Evolutionary conservation across 2,329 filamentous ascomycete species (phyloP).

Genomic region (Fusarium sp.): DNA sequence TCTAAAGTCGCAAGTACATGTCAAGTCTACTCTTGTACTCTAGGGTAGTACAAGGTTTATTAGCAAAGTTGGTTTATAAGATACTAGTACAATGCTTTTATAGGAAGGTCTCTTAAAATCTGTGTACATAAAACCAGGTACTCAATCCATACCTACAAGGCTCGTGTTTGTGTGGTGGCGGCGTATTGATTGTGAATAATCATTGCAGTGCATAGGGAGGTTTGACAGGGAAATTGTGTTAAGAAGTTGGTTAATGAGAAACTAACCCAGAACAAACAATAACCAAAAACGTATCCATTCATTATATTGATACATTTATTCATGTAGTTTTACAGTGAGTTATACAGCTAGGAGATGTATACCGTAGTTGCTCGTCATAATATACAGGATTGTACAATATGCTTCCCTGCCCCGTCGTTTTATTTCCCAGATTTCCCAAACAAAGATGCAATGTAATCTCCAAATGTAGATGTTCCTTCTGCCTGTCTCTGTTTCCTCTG

Average conservation of each 20-base stretch:
- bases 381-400: slow-evolving; percentile 36
- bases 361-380: background rate
- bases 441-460: slow-evolving; percentile 44
- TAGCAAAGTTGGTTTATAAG: background rate
- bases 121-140: fast-evolving
- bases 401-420: background rate
- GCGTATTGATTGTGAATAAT: background rate
- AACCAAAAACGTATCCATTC: background rate
- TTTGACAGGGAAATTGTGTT: fast-evolving
- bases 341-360: background rate
- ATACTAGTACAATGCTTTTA: background rate
- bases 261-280: background rate
- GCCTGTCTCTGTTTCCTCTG: slow-evolving; percentile 59
- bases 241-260: too few species aligned
- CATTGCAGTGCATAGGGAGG: too few species aligned
- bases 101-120: background rate
- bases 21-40: background rate
- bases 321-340: background rate
- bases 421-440: slow-evolving; percentile 45
- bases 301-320: background rate
- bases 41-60: background rate
- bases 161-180: too few species aligned
- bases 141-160: background rate
- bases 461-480: slow-evolving; percentile 45
- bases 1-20: fast-evolving